Base-by-base conservation (phyloP, 2,329 filamentous ascomycete genomes). In the Aureobasidium sp. region DNA sequence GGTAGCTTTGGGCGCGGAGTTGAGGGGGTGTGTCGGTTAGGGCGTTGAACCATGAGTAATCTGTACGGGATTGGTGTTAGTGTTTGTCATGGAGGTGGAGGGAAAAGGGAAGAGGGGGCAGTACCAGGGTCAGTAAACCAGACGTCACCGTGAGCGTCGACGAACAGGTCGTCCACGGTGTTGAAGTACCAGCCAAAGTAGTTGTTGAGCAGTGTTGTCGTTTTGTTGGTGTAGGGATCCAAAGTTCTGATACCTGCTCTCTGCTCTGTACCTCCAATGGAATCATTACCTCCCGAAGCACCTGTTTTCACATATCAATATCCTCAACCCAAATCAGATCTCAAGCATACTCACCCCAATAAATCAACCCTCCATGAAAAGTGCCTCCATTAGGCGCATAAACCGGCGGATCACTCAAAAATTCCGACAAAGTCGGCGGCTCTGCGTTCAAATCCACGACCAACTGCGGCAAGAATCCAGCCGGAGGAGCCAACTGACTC, bases 101-200 rank as follows among this genome's bases (percentile, higher is more conserved):
- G 13, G n/a, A 16, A 42, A 8, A 5, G 21, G n/a, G n/a, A 15
- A 21, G 10, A 8, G 39, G 10, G 3, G 39, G 8, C 6, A 42
- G 39, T 42, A 42, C 39, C 60, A 0, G 77, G 75, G 64, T 81
- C 78, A 0, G 78, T 80, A 69, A 81, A 81, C 77, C 78, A 81
- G 47, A 81, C 70, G 44, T 78, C 75, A 48, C 76, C 77, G 0
- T 73, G 74, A 5, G 68, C 64, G 37, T 77, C 74, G 44, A 79
- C 73, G 29, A 49, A 49, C 5, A 49, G 47, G 53, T 80, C 77
- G 66, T 79, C 75, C 52, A 77, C 66, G 27, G 69, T 71, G 65
- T 72, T 74, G 67, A 79, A 75, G 68, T 78, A 76, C 66, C 73
- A 76, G 34, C 78, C 78, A 50, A 75, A 77, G 68, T 75, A 80